Percentiles rank a stretch among this genome's conserved stretches.
These are phyloP conservation scores for Bimuria novae-zelandiae DNA, from an alignment of 2,329 filamentous ascomycete genomes.

Conservation along the genomic window DNA sequence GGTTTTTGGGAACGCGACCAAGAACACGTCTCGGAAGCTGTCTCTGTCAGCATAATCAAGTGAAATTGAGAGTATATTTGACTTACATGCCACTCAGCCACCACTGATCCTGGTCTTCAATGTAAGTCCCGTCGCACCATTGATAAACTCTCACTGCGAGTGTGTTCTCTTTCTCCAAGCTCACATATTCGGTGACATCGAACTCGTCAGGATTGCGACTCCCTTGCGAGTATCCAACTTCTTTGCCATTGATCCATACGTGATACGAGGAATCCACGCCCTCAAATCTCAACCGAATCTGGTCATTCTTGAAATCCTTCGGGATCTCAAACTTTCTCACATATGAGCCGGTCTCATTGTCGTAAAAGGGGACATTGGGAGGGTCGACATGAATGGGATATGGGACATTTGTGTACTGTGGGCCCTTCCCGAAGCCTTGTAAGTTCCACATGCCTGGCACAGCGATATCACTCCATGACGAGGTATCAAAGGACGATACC, in stretches of 20 bases:
- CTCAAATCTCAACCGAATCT: constrained; percentile 69
- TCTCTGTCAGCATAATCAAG: constrained; percentile 35
- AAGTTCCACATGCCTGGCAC: constrained; percentile 74
- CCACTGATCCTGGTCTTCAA: constrained; percentile 73
- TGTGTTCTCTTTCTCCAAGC: constrained; percentile 55
- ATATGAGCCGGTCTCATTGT: constrained; percentile 70
- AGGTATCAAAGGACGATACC: constrained; percentile 38
- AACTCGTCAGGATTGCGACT: constrained; percentile 72
- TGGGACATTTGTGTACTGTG: constrained; percentile 71
- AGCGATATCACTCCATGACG: constrained; percentile 57
- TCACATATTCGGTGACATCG: constrained; percentile 62
- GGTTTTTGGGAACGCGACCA: constrained; percentile 60
- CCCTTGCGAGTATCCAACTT: constrained; percentile 71
- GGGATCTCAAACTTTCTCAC: constrained; percentile 61
- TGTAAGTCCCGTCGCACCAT: constrained; percentile 70
- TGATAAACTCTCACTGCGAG: constrained; percentile 71
- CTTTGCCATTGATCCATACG: constrained; percentile 67
- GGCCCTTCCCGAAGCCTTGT: constrained; percentile 65
- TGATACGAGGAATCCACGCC: constrained; percentile 75
- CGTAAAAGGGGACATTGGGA: constrained; percentile 61
- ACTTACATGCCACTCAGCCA: constrained; percentile 61
- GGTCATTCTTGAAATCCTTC: constrained; percentile 53
- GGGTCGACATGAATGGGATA: constrained; percentile 70
- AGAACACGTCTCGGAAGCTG: constrained; percentile 69
- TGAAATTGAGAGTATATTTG: neutral